phyloP scores from a whole-genome alignment of 2,329 filamentous ascomycete genomes.

The Penicillium sp. region DNA sequence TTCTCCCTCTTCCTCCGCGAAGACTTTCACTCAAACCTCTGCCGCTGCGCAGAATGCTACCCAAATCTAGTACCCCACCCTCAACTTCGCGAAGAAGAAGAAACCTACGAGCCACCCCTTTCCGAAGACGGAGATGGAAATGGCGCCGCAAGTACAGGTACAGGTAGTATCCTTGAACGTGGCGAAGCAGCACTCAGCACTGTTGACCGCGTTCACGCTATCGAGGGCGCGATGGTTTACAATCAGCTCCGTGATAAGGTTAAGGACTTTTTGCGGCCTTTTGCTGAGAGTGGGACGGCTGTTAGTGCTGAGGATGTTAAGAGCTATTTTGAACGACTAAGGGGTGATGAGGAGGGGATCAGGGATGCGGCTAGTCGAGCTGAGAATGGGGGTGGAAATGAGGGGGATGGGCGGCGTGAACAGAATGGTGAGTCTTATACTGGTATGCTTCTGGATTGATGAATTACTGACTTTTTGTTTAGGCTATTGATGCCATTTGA shows the following conservation, averaged over 20 bases:
- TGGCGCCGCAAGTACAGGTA: conserved; percentile 57
- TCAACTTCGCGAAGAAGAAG: conserved; percentile 90
- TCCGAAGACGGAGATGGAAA: conserved; percentile 62
- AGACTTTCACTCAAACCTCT: conserved; percentile 78
- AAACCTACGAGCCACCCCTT: conserved; percentile 87
- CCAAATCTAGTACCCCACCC: conserved; percentile 67
- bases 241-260: conserved; percentile 94
- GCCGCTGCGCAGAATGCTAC: conserved; percentile 81
- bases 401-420: conserved; percentile 42
- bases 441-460: neutral
- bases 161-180: conserved; percentile 81
- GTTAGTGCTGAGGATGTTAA: conserved; percentile 97
- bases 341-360: conserved; percentile 80
- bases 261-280: conserved; percentile 91
- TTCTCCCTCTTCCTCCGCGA: conserved; percentile 83
- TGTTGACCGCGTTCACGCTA: conserved; percentile 87
- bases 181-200: conserved; percentile 90
- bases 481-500: neutral
- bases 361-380: conserved; percentile 60
- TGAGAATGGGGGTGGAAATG: conserved; percentile 34
- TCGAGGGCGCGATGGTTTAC: conserved; percentile 97
- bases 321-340: conserved; percentile 88
- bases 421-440: conserved; percentile 45
- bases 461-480: neutral
- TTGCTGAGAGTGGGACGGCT: conserved; percentile 83